Evolutionary conservation across 2,329 filamentous ascomycete genomes (phyloP).

Genomic region (Colletotrichum sidae): DNA sequence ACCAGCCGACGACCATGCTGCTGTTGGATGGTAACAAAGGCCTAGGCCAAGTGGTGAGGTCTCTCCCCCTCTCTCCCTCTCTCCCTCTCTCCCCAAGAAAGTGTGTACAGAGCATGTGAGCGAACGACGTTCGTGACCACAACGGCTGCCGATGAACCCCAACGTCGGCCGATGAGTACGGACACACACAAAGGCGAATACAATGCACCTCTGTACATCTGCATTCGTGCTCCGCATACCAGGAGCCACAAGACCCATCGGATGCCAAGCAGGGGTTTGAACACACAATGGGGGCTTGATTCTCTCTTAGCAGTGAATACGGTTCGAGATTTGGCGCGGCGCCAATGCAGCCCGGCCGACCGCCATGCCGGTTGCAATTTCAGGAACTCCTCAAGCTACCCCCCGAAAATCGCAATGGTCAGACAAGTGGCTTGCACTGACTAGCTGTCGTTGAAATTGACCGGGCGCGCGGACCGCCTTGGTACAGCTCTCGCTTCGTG

Average conservation of each 20-base stretch:
- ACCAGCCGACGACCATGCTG: constrained; percentile 25
- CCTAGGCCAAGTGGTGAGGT: no score
- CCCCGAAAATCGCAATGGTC: constrained; percentile 30
- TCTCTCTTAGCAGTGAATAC: not conserved
- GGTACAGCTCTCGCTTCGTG: not conserved
- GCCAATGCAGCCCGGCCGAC: constrained; percentile 32
- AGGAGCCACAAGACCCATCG: constrained; percentile 15
- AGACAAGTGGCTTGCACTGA: constrained; percentile 35
- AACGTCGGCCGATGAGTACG: not conserved
- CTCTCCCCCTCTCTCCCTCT: not conserved
- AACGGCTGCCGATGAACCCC: constrained; percentile 13
- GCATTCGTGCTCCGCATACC: no score
- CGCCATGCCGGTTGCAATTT: constrained; percentile 35
- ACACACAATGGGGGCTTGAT: constrained; percentile 1
- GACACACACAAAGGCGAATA: not conserved
- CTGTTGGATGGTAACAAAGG: not conserved
- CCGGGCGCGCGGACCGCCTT: constrained; percentile 32
- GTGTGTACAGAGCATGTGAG: not conserved
- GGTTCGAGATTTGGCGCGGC: constrained; percentile 21
- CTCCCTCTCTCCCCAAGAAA: not conserved
- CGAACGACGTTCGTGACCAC: not conserved
- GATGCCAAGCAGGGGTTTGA: constrained; percentile 33
- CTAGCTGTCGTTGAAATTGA: constrained; percentile 35
- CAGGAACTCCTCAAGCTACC: not conserved
- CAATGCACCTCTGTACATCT: no score